Conservation (phyloP, 371 early-diverging fungal species). For the Mucor ambiguus region DNA sequence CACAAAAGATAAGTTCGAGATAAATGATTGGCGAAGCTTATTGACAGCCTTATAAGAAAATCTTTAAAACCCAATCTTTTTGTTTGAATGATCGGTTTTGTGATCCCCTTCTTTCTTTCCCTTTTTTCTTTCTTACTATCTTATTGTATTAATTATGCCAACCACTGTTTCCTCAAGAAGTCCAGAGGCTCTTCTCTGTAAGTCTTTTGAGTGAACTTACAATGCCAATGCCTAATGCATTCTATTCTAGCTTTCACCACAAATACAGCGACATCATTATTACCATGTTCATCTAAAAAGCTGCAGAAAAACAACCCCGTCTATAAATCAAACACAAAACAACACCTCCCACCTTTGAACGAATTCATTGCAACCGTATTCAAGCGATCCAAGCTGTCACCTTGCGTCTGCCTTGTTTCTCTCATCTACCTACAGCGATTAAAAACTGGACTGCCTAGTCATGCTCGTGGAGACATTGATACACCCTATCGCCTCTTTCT, state of each 20-base stretch:
- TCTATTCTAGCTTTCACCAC: slow-evolving; percentile 41
- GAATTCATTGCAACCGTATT: slow-evolving; percentile 49
- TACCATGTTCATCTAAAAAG: slow-evolving; percentile 35
- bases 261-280: slow-evolving; percentile 46
- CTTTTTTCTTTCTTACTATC: not conserved
- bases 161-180: slow-evolving; percentile 49
- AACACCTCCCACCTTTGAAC: slow-evolving; percentile 37
- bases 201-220: slow-evolving; percentile 1
- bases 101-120: slow-evolving; percentile 4
- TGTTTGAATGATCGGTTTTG: slow-evolving; percentile 3
- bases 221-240: not conserved
- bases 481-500: slow-evolving; percentile 79
- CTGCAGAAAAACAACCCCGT: slow-evolving; percentile 1
- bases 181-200: slow-evolving; percentile 52
- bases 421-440: slow-evolving; percentile 77
- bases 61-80: not conserved
- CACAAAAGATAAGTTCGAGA: not conserved
- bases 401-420: slow-evolving; percentile 61
- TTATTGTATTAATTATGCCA: slow-evolving; percentile 13
- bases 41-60: slow-evolving; percentile 3
- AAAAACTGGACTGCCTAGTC: slow-evolving; percentile 61
- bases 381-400: slow-evolving; percentile 42
- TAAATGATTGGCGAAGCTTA: slow-evolving; percentile 3
- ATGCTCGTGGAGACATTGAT: slow-evolving; percentile 72
- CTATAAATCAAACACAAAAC: slow-evolving; percentile 10